Evolutionary conservation across 352 stramenopile species (phyloP).

Genomic region (Phytophthora europaea): DNA sequence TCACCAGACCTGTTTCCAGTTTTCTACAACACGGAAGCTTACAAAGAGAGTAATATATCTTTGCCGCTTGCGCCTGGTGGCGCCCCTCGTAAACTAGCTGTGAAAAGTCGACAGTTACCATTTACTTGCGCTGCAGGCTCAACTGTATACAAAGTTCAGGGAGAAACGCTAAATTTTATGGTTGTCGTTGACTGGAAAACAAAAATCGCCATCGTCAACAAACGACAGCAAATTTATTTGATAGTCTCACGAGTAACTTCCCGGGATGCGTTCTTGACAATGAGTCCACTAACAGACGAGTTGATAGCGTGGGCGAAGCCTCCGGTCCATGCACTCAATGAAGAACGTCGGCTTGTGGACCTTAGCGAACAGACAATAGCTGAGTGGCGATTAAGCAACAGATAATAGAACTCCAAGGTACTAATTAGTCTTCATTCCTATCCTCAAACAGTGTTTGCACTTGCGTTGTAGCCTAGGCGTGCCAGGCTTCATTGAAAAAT

Average conservation of each 20-base stretch:
- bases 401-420: too few species aligned
- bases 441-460: too few species aligned
- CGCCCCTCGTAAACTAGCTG: neutral
- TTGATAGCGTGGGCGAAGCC: neutral
- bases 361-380: too few species aligned
- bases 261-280: neutral
- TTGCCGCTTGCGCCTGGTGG: neutral
- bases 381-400: too few species aligned
- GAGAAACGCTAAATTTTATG: neutral
- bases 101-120: neutral
- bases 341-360: neutral
- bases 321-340: neutral
- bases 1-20: neutral
- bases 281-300: neutral
- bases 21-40: neutral
- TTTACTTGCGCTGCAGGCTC: constrained; percentile 11
- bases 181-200: constrained; percentile 2
- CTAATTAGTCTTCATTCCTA: too few species aligned
- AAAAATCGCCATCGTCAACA: neutral
- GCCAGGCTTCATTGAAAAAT: too few species aligned
- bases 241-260: constrained; percentile 6
- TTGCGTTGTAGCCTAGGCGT: too few species aligned
- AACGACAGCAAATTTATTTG: constrained; percentile 1
- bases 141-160: too few species aligned
- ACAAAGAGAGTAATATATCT: neutral